A percentile compares a stretch with the other conserved stretches of the same genome.
phyloP scores from a whole-genome alignment of 2,329 filamentous ascomycete genomes.

The Lecanicillium sp. region DNA sequence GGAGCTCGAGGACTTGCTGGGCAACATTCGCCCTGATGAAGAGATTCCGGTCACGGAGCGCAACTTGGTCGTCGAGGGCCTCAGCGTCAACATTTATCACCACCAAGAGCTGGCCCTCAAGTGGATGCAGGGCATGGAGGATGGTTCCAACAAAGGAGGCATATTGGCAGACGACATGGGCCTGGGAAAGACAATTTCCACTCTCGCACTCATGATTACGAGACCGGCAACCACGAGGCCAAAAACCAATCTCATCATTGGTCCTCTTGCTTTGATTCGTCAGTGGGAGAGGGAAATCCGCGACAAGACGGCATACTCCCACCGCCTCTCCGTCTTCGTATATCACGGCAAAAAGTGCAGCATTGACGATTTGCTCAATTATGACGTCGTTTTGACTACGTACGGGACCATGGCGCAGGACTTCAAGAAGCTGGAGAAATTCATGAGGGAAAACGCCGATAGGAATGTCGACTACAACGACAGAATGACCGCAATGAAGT shows the following conservation, averaged over 20 bases:
- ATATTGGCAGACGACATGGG: conserved; percentile 94
- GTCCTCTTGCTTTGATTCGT: conserved; percentile 70
- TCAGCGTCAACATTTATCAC: conserved; percentile 65
- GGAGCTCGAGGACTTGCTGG: conserved; percentile 63
- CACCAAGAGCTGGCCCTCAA: conserved; percentile 78
- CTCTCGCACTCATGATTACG: conserved; percentile 68
- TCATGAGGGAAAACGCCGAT: conserved; percentile 42
- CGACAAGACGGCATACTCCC: conserved; percentile 55
- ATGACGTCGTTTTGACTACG: conserved; percentile 77
- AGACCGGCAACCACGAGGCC: conserved; percentile 48
- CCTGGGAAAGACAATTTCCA: conserved; percentile 82
- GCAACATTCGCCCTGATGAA: conserved; percentile 68
- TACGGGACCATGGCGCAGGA: conserved; percentile 66
- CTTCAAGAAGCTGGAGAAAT: conserved; percentile 56
- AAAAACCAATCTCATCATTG: conserved; percentile 73
- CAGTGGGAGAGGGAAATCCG: conserved; percentile 82
- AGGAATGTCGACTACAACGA: conserved; percentile 32
- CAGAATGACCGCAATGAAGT: conserved; percentile 30
- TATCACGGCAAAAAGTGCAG: conserved; percentile 65
- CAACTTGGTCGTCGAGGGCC: conserved; percentile 61
- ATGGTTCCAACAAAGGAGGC: conserved; percentile 72
- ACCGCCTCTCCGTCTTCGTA: conserved; percentile 59
- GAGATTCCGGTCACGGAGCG: conserved; percentile 56
- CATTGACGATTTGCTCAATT: conserved; percentile 54
- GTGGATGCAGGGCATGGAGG: conserved; percentile 81